phyloP scores from a whole-genome alignment of 1,284 basidiomycete species.

The Leccinum subfulvum region DNA sequence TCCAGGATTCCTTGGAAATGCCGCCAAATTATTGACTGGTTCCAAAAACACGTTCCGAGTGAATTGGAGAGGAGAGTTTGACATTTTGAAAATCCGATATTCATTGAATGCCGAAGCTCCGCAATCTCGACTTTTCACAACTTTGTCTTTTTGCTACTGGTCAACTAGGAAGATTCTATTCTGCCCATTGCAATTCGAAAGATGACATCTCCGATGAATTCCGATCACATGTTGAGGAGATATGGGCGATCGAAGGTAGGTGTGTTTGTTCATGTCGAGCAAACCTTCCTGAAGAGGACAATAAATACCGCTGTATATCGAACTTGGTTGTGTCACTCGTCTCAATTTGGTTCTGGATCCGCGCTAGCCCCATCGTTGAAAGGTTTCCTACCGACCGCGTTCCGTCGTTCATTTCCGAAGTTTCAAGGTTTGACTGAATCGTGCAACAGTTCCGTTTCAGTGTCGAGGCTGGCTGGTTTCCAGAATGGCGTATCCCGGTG shows the following conservation, averaged over 20 bases:
- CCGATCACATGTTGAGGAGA: neutral
- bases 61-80: neutral
- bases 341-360: neutral
- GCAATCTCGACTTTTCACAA: neutral
- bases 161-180: neutral
- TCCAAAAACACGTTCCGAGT: neutral
- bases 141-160: neutral
- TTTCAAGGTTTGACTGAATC: constrained; percentile 13
- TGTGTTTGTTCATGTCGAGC: neutral
- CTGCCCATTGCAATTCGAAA: neutral
- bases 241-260: neutral
- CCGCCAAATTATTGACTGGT: neutral
- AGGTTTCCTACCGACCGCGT: neutral
- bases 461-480: neutral
- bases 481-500: constrained; percentile 16
- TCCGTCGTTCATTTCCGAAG: constrained; percentile 10
- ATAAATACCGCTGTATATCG: neutral
- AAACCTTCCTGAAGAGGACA: neutral
- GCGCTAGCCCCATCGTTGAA: neutral
- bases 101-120: neutral
- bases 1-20: neutral
- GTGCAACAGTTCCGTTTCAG: neutral
- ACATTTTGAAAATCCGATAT: neutral
- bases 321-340: neutral
- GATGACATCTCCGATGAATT: neutral